Evolutionary conservation across 176 grass and related monocot species (phyloP), one percentile per base, ranked within the genome.

Genomic region (Phoenix dactylifera): DNA sequence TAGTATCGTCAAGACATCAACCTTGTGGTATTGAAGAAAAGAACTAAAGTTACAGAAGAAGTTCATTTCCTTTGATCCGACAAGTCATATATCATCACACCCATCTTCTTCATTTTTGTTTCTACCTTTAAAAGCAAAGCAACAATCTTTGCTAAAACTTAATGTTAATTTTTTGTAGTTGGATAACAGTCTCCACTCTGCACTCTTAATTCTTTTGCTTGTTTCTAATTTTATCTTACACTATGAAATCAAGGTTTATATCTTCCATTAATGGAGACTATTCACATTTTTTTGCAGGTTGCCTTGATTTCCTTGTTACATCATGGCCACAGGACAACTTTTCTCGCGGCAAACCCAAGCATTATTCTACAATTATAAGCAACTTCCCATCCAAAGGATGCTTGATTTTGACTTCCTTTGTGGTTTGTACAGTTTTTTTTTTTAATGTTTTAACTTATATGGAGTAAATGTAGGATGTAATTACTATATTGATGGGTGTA

Each of bases 331-430:
- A 0, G 93, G 87, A 14, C 83, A 97, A 71, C 64, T 91, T 78
- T 97, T 97, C 71, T 97, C 93, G 0, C 89, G 85, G 70, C 88
- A 80, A 16, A 91, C 84, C 22, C 92, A 97, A 60, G 92, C 92
- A 52, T 74, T 97, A 71, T 97, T 97, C 73, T 97, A 97, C 64
- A 97, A 97, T 62, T 97, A 97, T 75, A 97, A 97, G 87, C 93
- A 97, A 69, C 93, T 97, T 39, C 93, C 93, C 9, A 97, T 91
- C 59, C 93, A 97, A 68, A 76, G 93, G 54, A 97, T 97, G 93
- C 93, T 97, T 54, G 93, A 98, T 69, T 98, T 98, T 80, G 87
- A 98, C 63, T 98, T 98, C 74, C 84, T 98, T 15, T 98, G 84
- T 54, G 93, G 93, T 90, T 75, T n/a, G 24, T 75, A 50, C 74